Evolutionary conservation across 2,329 filamentous ascomycete species (phyloP).

Genomic region (Exserohilum turcica): DNA sequence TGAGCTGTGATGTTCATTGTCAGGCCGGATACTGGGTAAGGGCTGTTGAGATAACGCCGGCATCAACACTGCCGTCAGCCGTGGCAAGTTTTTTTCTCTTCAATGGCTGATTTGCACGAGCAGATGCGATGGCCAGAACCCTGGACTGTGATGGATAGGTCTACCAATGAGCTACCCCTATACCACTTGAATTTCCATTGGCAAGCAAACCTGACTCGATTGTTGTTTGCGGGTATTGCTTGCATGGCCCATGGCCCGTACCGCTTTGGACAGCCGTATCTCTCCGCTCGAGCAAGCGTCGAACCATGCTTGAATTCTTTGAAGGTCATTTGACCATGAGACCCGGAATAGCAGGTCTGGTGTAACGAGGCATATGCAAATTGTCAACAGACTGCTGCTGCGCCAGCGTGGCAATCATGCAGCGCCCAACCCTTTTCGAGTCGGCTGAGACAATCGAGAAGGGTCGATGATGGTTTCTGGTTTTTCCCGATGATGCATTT

Average conservation of each 20-base stretch:
- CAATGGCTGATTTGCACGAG: conserved; percentile 17
- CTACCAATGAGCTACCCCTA: background rate
- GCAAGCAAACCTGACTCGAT: background rate
- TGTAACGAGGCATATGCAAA: conserved; percentile 37
- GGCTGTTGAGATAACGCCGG: background rate
- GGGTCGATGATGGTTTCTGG: conserved; percentile 31
- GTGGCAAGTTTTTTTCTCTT: conserved; percentile 10
- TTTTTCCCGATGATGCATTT: conserved; percentile 35
- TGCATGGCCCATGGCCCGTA: conserved; percentile 32
- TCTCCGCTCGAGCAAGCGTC: conserved; percentile 24
- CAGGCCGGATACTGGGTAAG: background rate
- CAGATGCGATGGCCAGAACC: conserved; percentile 17
- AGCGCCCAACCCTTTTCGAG: conserved; percentile 23
- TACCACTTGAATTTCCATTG: background rate
- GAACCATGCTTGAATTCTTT: conserved; percentile 32
- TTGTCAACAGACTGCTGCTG: conserved; percentile 21
- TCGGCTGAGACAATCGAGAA: conserved; percentile 40
- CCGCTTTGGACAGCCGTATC: conserved; percentile 36
- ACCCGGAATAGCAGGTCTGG: conserved; percentile 31
- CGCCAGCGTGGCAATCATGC: conserved; percentile 24
- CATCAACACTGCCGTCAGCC: conserved; percentile 7
- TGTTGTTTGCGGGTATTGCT: conserved; percentile 1
- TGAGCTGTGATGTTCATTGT: background rate
- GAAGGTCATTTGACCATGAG: conserved; percentile 28
- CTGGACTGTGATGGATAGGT: conserved; percentile 9